phyloP scores from a whole-genome alignment of 257 asterid genomes.

The Solanum bulbocastanum region DNA sequence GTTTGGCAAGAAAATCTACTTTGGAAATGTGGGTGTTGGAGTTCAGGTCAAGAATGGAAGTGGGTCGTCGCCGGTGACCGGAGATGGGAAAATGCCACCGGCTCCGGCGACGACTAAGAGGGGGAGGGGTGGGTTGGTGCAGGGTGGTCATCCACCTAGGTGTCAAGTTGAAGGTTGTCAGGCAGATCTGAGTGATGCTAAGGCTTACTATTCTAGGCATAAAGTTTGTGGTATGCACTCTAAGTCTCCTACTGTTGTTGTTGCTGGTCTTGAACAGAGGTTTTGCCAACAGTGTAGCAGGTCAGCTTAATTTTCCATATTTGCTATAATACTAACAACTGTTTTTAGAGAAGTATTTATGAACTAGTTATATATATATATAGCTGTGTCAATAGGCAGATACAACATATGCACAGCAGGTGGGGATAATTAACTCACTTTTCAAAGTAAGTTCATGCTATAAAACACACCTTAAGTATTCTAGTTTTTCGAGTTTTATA shows the following conservation, averaged over 20 bases:
- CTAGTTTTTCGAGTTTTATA: background rate
- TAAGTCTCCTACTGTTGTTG: conserved; percentile 65
- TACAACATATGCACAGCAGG: background rate
- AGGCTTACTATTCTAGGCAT: conserved; percentile 92
- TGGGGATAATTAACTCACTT: background rate
- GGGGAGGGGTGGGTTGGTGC: conserved; percentile 38
- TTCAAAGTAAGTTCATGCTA: background rate
- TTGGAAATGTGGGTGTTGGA: conserved; percentile 30
- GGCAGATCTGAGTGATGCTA: conserved; percentile 88
- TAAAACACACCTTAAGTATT: background rate
- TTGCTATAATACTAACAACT: background rate
- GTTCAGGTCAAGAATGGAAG: background rate
- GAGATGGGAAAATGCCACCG: conserved; percentile 9
- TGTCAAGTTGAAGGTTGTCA: conserved; percentile 95
- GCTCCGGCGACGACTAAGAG: conserved; percentile 49
- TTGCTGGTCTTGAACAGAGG: conserved; percentile 84
- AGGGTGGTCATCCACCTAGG: conserved; percentile 61
- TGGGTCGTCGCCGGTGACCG: conserved; percentile 6
- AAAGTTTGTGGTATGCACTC: conserved; percentile 89
- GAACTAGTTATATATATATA: background rate
- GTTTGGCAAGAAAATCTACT: conserved; percentile 82
- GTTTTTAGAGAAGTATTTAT: background rate
- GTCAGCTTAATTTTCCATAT: conserved; percentile 22
- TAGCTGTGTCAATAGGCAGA: background rate
- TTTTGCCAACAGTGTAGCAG: conserved; percentile 99